These are phyloP conservation scores for Prunus mume DNA, from an alignment of 306 rosid genomes.

Conservation along the genomic window DNA sequence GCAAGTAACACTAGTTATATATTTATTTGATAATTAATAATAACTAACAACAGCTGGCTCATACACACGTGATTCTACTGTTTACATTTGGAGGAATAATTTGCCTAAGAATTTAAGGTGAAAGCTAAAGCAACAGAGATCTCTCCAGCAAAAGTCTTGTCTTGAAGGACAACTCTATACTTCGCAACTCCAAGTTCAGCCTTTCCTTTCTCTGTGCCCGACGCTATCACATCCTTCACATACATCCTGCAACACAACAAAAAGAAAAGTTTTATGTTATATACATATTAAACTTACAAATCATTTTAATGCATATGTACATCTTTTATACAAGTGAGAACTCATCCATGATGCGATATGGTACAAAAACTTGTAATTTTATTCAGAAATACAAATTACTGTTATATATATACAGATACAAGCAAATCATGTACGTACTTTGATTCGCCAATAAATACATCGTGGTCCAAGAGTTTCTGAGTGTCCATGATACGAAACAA, in stretches of 20 bases:
- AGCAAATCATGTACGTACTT: not conserved
- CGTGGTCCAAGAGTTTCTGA: not conserved
- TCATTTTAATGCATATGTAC: too few species aligned
- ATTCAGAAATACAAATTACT: too few species aligned
- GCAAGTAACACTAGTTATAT: not conserved
- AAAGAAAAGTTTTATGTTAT: not conserved
- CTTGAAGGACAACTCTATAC: conserved; percentile 18
- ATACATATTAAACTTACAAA: too few species aligned
- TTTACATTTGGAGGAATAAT: too few species aligned
- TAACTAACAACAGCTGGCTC: too few species aligned
- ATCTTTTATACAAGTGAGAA: not conserved
- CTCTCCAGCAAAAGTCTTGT: conserved; percentile 23
- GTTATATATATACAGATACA: too few species aligned
- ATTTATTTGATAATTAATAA: too few species aligned
- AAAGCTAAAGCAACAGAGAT: conserved; percentile 9
- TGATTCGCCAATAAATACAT: conserved; percentile 6
- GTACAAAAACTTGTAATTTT: too few species aligned
- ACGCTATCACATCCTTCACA: conserved; percentile 15
- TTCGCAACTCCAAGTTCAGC: conserved; percentile 7
- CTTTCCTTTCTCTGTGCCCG: conserved; percentile 6
- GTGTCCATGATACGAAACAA: conserved; percentile 19
- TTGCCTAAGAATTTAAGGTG: not conserved
- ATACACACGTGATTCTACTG: too few species aligned
- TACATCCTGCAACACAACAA: conserved; percentile 4
- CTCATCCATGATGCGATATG: not conserved